Evolutionary conservation across 768 basidiomycete genomes (phyloP).

Genomic region (Calocera viscosa): DNA sequence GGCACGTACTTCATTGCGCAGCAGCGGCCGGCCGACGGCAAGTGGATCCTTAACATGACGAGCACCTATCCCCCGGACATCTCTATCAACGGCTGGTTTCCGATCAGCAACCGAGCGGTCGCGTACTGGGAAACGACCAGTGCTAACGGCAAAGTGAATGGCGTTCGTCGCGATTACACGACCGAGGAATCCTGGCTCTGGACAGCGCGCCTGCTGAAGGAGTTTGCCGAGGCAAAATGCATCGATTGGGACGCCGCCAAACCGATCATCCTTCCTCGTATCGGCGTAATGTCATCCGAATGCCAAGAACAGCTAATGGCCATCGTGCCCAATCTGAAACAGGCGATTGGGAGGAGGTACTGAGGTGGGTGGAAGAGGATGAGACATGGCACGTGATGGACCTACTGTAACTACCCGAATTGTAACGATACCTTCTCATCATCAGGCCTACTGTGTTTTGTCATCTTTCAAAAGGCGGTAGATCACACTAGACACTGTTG

Average conservation of each 20-base stretch:
- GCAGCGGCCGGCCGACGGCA: neutral
- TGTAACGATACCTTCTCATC: too few relatives aligned
- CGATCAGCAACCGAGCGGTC: neutral
- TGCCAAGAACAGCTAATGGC: neutral
- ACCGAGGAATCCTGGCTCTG: neutral
- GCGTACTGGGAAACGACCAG: neutral
- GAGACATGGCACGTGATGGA: too few relatives aligned
- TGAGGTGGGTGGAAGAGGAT: neutral
- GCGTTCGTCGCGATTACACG: neutral
- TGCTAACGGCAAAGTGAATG: neutral
- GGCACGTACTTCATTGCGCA: constrained; percentile 5
- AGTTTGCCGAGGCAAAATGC: neutral
- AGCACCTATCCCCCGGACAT: neutral
- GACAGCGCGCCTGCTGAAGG: neutral
- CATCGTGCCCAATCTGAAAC: neutral
- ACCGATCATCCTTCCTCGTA: neutral
- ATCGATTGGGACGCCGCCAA: neutral
- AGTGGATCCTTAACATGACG: constrained; percentile 1
- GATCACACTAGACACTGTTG: too few relatives aligned
- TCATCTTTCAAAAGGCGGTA: neutral
- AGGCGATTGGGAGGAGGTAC: neutral
- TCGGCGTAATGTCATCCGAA: neutral
- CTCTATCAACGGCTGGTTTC: neutral
- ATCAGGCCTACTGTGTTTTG: neutral
- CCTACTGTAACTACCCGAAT: too few relatives aligned